Base-by-base conservation (phyloP, 139 green algal genomes). In the Ostreobium quekettii region DNA sequence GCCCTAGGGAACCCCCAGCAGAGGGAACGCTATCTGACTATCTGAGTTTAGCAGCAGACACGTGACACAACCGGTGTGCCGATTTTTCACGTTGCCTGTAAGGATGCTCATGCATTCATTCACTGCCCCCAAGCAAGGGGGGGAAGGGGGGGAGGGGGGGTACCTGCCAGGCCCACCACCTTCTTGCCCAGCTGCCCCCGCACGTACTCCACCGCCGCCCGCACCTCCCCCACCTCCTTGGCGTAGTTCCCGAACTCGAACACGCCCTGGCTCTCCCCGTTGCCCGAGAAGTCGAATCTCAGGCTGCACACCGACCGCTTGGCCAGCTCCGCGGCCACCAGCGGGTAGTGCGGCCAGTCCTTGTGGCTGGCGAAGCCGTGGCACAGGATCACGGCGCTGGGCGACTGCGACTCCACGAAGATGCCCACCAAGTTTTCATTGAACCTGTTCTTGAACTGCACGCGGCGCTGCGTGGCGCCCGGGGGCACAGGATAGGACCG, bases 241-340 rank as follows among this genome's bases (percentile, higher is more conserved):
- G 26, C 22, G 60, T 87, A 89, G 64, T 78, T 80, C 19, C 60
- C 79, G 71, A 86, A 85, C 22, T 72, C 49, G 62, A 89, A 89
- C 0, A 47, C 36, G 8, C 83, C 83, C 36, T 80, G 64, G 37
- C 66, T 77, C 1, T 82, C 81, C 0, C 81, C 81, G 67, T 80
- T 79, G 29, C 71, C 71, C 30, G 11, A 35, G 31, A 68, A 70
- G 32, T 66, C 59, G 32, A 66, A 66, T 6, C 59, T 39, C 28
- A 66, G 47, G 47, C 30, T 47, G 7, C 32, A 66, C 28, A 66
- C 11, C 19, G 59, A n/a, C 15, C 29, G 8, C 26, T 66, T 47
- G 7, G 29, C 59, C 7, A 42, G 19, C 59, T n/a, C 24, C 24
- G 46, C 30, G 4, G 59, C 59, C 7, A 66, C 11, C 32, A 7